These are phyloP conservation scores for Trichoderma koningiopsis DNA, from an alignment of 2,329 filamentous ascomycete genomes.

Conservation along the genomic window DNA sequence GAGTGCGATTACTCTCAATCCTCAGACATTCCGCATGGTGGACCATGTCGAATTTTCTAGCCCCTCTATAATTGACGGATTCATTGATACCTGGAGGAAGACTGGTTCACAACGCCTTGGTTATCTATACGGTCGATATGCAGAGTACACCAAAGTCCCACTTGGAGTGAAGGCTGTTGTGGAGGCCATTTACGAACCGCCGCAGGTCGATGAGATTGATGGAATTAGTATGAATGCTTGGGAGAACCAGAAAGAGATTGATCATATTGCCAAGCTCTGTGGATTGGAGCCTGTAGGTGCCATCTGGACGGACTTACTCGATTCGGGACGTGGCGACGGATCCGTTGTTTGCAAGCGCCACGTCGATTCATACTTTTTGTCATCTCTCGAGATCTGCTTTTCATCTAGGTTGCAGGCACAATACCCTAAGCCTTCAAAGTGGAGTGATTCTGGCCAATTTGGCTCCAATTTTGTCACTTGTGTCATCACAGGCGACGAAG, in stretches of 20 bases:
- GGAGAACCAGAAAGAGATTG: slow-evolving; percentile 80
- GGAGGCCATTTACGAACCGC: slow-evolving; percentile 95
- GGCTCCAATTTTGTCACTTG: slow-evolving; percentile 98
- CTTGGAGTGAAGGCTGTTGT: slow-evolving; percentile 94
- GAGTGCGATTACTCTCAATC: slow-evolving; percentile 92
- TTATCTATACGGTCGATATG: slow-evolving; percentile 87
- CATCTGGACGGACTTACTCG: slow-evolving; percentile 90
- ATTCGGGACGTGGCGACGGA: slow-evolving; percentile 78
- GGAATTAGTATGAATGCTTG: slow-evolving; percentile 84
- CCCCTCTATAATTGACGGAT: slow-evolving; percentile 79
- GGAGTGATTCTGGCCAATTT: slow-evolving; percentile 92
- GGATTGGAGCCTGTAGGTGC: slow-evolving; percentile 87
- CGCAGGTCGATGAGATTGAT: slow-evolving; percentile 85
- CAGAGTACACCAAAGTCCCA: slow-evolving; percentile 89
- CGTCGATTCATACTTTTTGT: slow-evolving; percentile 90
- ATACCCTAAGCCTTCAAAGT: slow-evolving; percentile 88
- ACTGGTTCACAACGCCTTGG: slow-evolving; percentile 83
- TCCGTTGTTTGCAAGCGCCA: slow-evolving; percentile 93
- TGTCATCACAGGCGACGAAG: slow-evolving; percentile 88
- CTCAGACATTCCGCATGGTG: slow-evolving; percentile 93
- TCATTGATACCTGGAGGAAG: slow-evolving; percentile 89
- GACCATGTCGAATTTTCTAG: slow-evolving; percentile 97
- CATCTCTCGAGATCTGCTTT: slow-evolving; percentile 89
- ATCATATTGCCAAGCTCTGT: slow-evolving; percentile 78
- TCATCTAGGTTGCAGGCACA: slow-evolving; percentile 84